Percentiles rank a stretch among this genome's conserved stretches.
Conservation (phyloP, 441 rosid genomes). For the Pelargonium cotyledonis region DNA sequence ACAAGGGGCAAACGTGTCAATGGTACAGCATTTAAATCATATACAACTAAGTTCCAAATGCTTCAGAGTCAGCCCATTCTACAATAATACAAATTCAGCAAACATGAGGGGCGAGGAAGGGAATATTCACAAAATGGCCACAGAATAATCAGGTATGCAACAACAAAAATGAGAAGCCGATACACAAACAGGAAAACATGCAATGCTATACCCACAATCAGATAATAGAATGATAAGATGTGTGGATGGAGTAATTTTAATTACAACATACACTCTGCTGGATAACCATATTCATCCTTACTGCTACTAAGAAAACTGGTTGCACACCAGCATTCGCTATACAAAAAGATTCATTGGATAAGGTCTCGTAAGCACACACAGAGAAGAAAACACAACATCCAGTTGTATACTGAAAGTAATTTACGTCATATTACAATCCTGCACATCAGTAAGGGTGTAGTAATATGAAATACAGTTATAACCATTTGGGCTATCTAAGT, state of each 20-base stretch:
- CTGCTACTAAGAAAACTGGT: neutral
- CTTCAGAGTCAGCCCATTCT: neutral
- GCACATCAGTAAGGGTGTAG: neutral
- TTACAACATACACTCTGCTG: neutral
- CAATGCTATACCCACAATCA: slow-evolving; percentile 1
- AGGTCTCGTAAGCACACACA: neutral
- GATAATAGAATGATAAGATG: neutral
- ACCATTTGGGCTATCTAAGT: neutral
- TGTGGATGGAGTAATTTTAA: neutral
- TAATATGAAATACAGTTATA: neutral
- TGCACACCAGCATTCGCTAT: neutral
- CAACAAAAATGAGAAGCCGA: no score
- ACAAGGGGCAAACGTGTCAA: slow-evolving; percentile 6
- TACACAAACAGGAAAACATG: neutral
- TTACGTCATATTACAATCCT: neutral
- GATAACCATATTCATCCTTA: neutral
- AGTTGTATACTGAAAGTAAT: neutral
- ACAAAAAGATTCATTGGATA: neutral
- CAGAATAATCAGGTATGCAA: neutral
- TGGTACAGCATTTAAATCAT: neutral
- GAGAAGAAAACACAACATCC: slow-evolving; percentile 1
- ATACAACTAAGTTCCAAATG: neutral
- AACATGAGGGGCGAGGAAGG: neutral
- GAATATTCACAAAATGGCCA: neutral
- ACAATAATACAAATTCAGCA: neutral